phyloP scores from a whole-genome alignment of 306 rosid species.

The Begonia loranthoides region DNA sequence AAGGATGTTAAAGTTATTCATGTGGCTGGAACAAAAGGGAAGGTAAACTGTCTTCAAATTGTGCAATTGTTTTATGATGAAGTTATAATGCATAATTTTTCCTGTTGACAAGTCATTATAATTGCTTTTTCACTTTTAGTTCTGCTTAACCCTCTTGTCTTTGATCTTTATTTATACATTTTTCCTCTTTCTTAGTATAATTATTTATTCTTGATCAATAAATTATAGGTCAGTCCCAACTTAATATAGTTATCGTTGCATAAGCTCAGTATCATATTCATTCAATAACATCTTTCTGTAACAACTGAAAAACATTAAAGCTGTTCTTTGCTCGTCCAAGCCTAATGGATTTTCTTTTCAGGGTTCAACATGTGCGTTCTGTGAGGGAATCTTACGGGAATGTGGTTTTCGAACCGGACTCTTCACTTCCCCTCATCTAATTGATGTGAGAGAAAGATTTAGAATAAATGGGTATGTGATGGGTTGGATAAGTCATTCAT shows the following conservation, averaged over 20 bases:
- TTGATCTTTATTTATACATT: neutral
- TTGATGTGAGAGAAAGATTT: constrained; percentile 60
- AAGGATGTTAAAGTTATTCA: constrained; percentile 55
- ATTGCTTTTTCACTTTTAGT: no score
- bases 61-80: neutral
- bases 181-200: neutral
- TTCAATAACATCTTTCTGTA: no score
- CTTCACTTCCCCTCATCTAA: constrained; percentile 59
- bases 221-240: neutral
- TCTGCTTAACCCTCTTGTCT: neutral
- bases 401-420: constrained; percentile 67
- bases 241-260: neutral
- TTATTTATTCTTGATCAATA: neutral
- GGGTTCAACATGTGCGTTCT: constrained; percentile 66
- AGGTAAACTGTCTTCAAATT: constrained; percentile 28
- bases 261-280: no score
- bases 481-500: neutral
- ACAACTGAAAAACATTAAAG: no score
- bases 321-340: no score
- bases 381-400: constrained; percentile 58
- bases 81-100: no score
- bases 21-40: constrained; percentile 84
- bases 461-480: constrained; percentile 58
- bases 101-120: no score
- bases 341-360: constrained; percentile 12